Conservation (phyloP, 202 grass and related monocot genomes). For the Panicum virgatum region DNA sequence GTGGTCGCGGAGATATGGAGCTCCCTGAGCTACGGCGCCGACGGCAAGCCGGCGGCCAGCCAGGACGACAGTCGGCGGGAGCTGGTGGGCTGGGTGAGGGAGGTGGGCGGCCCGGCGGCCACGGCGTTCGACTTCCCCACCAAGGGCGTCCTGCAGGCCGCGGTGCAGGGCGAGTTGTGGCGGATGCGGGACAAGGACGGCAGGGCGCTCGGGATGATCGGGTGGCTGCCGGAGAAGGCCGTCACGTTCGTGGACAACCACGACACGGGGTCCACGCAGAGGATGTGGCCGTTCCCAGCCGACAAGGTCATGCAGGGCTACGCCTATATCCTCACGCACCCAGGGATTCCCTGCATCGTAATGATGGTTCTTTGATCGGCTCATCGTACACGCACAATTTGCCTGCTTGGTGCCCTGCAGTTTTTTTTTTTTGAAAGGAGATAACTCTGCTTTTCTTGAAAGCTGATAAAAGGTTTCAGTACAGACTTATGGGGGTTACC, state of each 20-base stretch:
- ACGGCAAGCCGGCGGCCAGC: constrained; percentile 60
- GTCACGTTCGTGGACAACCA: constrained; percentile 92
- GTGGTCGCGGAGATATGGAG: constrained; percentile 88
- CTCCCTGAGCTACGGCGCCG: constrained; percentile 51
- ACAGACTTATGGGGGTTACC: too few relatives aligned
- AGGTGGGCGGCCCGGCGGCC: constrained; percentile 56
- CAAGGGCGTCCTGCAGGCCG: constrained; percentile 73
- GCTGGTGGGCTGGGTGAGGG: constrained; percentile 69
- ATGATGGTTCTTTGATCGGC: background rate
- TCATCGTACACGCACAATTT: background rate
- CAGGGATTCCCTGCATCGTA: constrained; percentile 73
- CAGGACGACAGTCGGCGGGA: constrained; percentile 68
- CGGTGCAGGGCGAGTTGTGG: constrained; percentile 73
- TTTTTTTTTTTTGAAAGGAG: too few relatives aligned
- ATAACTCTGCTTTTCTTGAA: too few relatives aligned
- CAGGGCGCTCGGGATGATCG: constrained; percentile 69
- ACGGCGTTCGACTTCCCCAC: constrained; percentile 86
- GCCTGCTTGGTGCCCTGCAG: constrained; percentile 33
- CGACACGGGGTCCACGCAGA: constrained; percentile 82
- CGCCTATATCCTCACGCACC: constrained; percentile 75
- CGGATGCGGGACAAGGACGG: constrained; percentile 56
- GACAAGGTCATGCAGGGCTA: constrained; percentile 94
- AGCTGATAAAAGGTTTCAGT: too few relatives aligned
- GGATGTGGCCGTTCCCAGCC: constrained; percentile 68
- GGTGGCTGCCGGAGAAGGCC: constrained; percentile 74